phyloP scores from a whole-genome alignment of 768 basidiomycete species.

The Amanita exitialis region DNA sequence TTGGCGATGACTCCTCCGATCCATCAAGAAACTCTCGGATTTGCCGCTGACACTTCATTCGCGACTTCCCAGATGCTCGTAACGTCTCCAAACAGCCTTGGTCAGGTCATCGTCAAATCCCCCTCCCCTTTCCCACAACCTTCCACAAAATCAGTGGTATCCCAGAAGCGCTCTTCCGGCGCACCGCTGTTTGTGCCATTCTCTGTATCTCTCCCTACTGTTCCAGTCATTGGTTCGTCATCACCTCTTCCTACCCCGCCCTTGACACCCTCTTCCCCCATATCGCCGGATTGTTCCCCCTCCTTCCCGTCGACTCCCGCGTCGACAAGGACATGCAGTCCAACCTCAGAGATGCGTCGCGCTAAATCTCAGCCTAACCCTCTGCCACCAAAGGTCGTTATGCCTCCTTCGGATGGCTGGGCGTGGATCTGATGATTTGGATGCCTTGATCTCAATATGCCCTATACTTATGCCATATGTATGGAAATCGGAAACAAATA shows the following conservation, averaged over 20 bases:
- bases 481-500: neutral
- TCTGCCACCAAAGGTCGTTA: neutral
- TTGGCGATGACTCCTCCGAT: neutral
- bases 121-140: neutral
- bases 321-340: neutral
- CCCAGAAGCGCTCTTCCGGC: neutral
- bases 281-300: neutral
- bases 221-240: neutral
- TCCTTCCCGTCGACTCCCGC: neutral
- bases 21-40: neutral
- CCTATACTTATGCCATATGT: neutral
- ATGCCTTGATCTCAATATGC: neutral
- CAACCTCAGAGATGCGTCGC: neutral
- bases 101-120: neutral
- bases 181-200: neutral
- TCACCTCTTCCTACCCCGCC: neutral
- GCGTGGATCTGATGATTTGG: neutral
- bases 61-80: neutral
- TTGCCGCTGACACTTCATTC: neutral
- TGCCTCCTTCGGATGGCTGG: neutral
- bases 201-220: neutral
- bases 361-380: neutral
- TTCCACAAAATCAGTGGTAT: neutral
- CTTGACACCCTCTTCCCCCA: neutral
- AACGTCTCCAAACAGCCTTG: neutral